A percentile compares a stretch with the other conserved stretches of the same genome.
Evolutionary conservation across 208 protist species (phyloP).

Genomic region (Strigomonas galati): DNA sequence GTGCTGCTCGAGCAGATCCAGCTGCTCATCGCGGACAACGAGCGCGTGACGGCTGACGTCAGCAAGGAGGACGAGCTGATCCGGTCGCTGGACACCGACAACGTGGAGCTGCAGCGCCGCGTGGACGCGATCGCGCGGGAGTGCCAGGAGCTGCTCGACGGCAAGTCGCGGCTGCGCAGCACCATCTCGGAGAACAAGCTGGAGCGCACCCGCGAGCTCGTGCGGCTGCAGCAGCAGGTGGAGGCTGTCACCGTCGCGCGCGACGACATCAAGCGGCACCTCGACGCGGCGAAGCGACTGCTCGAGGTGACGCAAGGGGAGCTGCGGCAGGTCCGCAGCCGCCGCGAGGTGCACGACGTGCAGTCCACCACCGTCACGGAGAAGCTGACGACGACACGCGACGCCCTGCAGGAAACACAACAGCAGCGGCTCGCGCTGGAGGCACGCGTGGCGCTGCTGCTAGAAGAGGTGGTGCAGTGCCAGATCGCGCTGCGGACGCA

Average conservation of each 20-base stretch:
- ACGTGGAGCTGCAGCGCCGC: slow-evolving; percentile 57
- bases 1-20: slow-evolving; percentile 56
- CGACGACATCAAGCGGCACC: slow-evolving; percentile 72
- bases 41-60: slow-evolving; percentile 39
- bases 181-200: slow-evolving; percentile 36
- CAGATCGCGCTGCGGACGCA: slow-evolving; percentile 32
- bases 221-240: slow-evolving; percentile 58
- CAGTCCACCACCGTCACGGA: slow-evolving; percentile 31
- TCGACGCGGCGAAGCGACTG: slow-evolving; percentile 56
- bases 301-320: slow-evolving; percentile 56
- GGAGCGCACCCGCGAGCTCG: slow-evolving; percentile 43
- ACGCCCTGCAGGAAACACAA: slow-evolving; percentile 43
- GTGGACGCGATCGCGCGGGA: slow-evolving; percentile 50
- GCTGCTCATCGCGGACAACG: slow-evolving; percentile 53
- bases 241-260: slow-evolving; percentile 26
- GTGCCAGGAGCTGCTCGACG: slow-evolving; percentile 66
- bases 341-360: slow-evolving; percentile 45
- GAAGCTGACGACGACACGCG: slow-evolving; percentile 33
- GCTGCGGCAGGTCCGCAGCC: slow-evolving; percentile 46
- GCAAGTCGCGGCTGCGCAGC: slow-evolving; percentile 40
- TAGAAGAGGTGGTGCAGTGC: slow-evolving; percentile 33
- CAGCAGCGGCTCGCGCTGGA: slow-evolving; percentile 37
- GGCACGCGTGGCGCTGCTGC: slow-evolving; percentile 26
- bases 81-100: slow-evolving; percentile 45
- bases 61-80: slow-evolving; percentile 48